Conservation (phyloP, 768 basidiomycete species). For the Lactarius psammicola region DNA sequence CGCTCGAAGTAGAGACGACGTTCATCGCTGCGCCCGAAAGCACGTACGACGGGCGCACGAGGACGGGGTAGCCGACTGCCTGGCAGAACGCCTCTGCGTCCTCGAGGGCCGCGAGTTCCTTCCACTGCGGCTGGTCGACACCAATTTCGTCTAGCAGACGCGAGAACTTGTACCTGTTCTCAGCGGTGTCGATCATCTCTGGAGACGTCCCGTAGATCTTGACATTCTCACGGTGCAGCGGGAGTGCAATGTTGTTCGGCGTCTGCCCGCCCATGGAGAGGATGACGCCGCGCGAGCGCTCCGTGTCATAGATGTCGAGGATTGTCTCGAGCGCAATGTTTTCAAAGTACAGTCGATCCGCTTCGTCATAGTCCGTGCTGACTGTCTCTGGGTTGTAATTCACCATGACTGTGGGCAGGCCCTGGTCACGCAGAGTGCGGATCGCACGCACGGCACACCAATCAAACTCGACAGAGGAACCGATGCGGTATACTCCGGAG, state of each 20-base stretch:
- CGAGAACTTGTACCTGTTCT: conserved; percentile 99
- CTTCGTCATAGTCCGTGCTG: conserved; percentile 98
- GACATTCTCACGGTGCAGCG: conserved; percentile 94
- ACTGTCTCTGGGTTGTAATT: conserved; percentile 99
- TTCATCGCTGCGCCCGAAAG: conserved; percentile 99
- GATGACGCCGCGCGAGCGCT: conserved; percentile 87
- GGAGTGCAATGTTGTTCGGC: conserved; percentile 97
- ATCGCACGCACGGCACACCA: conserved; percentile 99
- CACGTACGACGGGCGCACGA: conserved; percentile 96
- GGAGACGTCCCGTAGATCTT: conserved; percentile 98
- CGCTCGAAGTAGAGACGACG: conserved; percentile 91
- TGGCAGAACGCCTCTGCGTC: conserved; percentile 89
- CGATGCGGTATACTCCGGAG: conserved; percentile 97
- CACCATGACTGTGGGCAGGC: conserved; percentile 95
- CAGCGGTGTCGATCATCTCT: conserved; percentile 99
- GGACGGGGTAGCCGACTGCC: conserved; percentile 91
- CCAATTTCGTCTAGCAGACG: conserved; percentile 95
- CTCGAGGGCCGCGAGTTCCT: conserved; percentile 88
- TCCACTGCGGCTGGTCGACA: conserved; percentile 98
- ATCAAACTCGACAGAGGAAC: conserved; percentile 98
- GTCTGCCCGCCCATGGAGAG: conserved; percentile 98
- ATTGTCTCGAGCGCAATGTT: conserved; percentile 97
- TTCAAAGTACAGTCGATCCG: conserved; percentile 97
- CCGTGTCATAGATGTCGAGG: conserved; percentile 93
- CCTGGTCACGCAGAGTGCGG: conserved; percentile 91